A percentile compares a stretch with the other conserved stretches of the same genome.
Conservation (phyloP, 345 rosid species). For the Lepidium aucheri region DNA sequence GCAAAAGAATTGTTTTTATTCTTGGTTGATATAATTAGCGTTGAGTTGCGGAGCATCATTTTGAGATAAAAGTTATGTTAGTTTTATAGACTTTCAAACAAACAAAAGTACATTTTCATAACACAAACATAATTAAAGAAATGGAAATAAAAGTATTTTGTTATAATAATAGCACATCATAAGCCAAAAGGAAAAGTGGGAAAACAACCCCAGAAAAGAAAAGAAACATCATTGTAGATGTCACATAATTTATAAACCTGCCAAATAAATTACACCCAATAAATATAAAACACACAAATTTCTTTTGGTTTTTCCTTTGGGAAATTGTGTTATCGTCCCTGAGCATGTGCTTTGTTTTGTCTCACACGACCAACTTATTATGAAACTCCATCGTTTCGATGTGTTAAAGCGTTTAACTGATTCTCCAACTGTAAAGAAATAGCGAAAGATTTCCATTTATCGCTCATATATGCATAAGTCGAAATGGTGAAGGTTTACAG, state of each 20-base stretch:
- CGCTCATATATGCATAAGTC: neutral
- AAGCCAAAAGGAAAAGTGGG: constrained; percentile 1
- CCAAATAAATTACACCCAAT: constrained; percentile 26
- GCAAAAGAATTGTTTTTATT: neutral
- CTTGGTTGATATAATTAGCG: neutral
- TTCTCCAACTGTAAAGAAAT: constrained; percentile 57
- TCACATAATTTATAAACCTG: neutral
- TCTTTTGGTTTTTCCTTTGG: constrained; percentile 3
- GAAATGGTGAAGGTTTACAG: neutral
- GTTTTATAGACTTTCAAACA: neutral
- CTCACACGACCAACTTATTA: constrained; percentile 16
- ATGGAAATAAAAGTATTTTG: neutral
- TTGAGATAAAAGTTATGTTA: neutral
- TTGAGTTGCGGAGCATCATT: neutral
- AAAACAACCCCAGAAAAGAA: neutral
- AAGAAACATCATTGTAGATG: neutral
- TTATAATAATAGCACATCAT: neutral
- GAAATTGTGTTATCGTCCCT: neutral
- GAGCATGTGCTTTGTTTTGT: constrained; percentile 1
- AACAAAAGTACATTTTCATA: neutral
- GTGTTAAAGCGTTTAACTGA: constrained; percentile 42
- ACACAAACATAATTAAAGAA: neutral
- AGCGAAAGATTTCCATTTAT: neutral
- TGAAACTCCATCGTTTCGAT: constrained; percentile 34
- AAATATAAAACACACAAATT: constrained; percentile 10